These are phyloP conservation scores for Hymenoscyphus albidus DNA, from an alignment of 2,329 filamentous ascomycete genomes.

Conservation along the genomic window DNA sequence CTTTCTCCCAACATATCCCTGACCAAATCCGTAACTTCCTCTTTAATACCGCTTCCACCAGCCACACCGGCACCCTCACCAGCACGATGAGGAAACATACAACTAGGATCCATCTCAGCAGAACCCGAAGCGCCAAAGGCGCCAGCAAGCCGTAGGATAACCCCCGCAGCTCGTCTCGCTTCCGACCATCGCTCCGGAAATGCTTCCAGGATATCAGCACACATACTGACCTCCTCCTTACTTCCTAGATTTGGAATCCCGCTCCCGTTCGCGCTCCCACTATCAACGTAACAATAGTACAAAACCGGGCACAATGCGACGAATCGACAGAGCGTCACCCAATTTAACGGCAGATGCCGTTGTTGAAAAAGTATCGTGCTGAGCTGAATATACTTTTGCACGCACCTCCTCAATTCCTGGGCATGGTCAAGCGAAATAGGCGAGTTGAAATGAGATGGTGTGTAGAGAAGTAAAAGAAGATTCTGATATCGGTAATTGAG, in stretches of 20 bases:
- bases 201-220: background rate
- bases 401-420: constrained; percentile 3
- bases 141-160: background rate
- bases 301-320: background rate
- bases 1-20: constrained; percentile 4
- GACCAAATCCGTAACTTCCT: background rate
- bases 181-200: background rate
- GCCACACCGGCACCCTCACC: background rate
- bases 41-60: background rate
- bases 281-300: background rate
- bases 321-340: constrained; percentile 4
- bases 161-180: background rate
- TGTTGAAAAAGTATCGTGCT: constrained; percentile 3
- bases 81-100: background rate
- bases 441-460: constrained; percentile 4
- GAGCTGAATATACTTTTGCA: constrained; percentile 3
- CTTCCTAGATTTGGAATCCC: background rate
- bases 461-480: constrained; percentile 2
- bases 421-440: background rate
- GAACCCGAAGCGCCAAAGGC: background rate
- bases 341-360: background rate
- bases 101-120: background rate
- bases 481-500: background rate
- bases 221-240: background rate
- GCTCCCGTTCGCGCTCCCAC: background rate